Evolutionary conservation across 2,329 filamentous ascomycete species (phyloP).

Genomic region (Fusarium devonianum): DNA sequence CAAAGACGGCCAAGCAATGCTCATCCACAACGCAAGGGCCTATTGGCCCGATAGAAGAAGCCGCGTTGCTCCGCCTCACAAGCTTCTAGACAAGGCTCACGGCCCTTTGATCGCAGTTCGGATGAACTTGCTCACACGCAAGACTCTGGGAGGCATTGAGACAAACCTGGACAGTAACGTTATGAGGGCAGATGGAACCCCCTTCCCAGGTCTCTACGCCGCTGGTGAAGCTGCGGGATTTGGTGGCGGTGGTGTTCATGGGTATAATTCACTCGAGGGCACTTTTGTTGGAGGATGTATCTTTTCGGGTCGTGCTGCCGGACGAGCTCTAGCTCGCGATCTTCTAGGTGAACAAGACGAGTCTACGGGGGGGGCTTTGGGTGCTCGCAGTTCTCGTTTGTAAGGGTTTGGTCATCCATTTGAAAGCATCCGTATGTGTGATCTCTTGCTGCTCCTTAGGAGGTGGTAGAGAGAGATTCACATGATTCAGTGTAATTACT

Average conservation of each 20-base stretch:
- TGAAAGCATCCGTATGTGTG: too few species aligned
- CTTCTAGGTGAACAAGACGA: constrained; percentile 27
- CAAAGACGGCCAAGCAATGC: constrained; percentile 69
- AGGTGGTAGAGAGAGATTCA: too few species aligned
- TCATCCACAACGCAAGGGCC: constrained; percentile 62
- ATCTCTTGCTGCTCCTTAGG: too few species aligned
- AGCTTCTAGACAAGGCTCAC: constrained; percentile 60
- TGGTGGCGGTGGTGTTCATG: constrained; percentile 68
- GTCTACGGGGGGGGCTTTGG: neutral
- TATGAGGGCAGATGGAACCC: constrained; percentile 55
- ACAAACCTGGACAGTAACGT: constrained; percentile 65
- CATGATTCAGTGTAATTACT: too few species aligned
- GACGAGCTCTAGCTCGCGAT: constrained; percentile 61
- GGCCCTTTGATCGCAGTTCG: constrained; percentile 67
- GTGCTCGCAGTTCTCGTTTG: constrained; percentile 9
- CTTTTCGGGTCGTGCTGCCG: constrained; percentile 66
- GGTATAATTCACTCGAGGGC: constrained; percentile 67
- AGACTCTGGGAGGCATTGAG: constrained; percentile 67
- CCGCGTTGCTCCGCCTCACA: constrained; percentile 62
- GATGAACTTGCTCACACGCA: constrained; percentile 67
- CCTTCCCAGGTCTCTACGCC: constrained; percentile 64
- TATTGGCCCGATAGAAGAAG: constrained; percentile 63
- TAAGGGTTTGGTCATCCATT: neutral
- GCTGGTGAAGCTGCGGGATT: constrained; percentile 68
- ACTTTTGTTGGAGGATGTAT: constrained; percentile 70